Evolutionary conservation across 2,329 filamentous ascomycete genomes (phyloP), one percentile per base, ranked within the genome.

Genomic region (Ophiostoma australiae): DNA sequence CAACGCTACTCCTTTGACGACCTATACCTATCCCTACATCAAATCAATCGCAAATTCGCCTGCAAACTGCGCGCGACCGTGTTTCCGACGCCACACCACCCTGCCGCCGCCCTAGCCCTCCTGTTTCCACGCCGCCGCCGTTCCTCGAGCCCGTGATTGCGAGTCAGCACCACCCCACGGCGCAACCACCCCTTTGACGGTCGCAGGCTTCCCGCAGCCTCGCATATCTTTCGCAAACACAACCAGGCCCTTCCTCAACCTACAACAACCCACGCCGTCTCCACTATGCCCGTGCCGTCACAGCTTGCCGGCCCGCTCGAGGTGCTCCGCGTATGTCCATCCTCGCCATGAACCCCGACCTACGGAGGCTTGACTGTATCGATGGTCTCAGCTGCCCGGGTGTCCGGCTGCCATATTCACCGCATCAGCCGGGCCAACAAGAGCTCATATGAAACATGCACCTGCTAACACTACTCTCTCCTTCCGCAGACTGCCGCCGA

Each of bases 401-500:
- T 20, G 15, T 48, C 5, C 5, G 44, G 3, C 44, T 48, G 20
- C 44, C 44, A 20, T 20, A 48, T 48, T 6, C 20, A 48, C 44
- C 15, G 44, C 48, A 4, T 61, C 23, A 11, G 4, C 55, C 55
- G 10, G 55, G 3, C 27, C 10, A 10, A 17, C 23, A 13, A 5
- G 55, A 8, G 6, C 27, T 61, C 3, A 1, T 17, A 17, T 27
- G 20, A 20, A 63, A 6, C 31, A 17, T 61, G 27, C 15, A 2
- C 48, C 3, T 37, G 68, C 67, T 69, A 66, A 63, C 48, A 48
- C 44, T 20, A 8, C 2, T 31, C n/a, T 20, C 20, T 58, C n/a
- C 23, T 27, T 4, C 8, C 20, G 65, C 77, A 94, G 91, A 84
- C 85, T 75, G 84, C 86, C 73, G 82, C 94, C 76, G 93, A 97